Percentiles rank a stretch among this genome's conserved stretches.
These are phyloP conservation scores for Clausena lansium DNA, from an alignment of 345 rosid genomes.

Conservation along the genomic window DNA sequence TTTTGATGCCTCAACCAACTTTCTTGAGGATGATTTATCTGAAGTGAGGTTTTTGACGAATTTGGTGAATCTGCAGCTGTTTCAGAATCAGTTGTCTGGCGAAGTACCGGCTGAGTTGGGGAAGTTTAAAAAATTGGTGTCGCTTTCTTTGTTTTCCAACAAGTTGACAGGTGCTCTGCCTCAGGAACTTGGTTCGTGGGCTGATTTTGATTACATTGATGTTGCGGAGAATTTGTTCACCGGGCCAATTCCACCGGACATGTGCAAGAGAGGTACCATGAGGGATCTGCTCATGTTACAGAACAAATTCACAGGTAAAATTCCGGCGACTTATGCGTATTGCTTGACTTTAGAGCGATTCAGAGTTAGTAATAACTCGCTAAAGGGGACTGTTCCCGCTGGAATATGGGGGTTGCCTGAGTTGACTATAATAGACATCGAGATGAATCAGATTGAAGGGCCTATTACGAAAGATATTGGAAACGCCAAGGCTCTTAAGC, in stretches of 20 bases:
- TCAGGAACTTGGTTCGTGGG: constrained; percentile 61
- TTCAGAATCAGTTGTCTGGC: constrained; percentile 55
- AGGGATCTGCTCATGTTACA: constrained; percentile 58
- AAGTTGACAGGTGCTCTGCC: constrained; percentile 71
- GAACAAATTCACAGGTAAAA: constrained; percentile 70
- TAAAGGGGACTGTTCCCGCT: constrained; percentile 65
- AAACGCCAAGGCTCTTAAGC: constrained; percentile 49
- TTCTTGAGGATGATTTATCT: constrained; percentile 59
- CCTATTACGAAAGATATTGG: constrained; percentile 51
- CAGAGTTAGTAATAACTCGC: constrained; percentile 65
- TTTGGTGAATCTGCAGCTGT: constrained; percentile 60
- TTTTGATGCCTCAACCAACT: constrained; percentile 62
- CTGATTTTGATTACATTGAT: constrained; percentile 71
- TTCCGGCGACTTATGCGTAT: constrained; percentile 61
- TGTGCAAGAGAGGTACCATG: constrained; percentile 87
- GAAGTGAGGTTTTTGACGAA: constrained; percentile 54
- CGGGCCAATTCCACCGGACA: constrained; percentile 79
- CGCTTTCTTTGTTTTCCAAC: constrained; percentile 70
- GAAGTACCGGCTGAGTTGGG: constrained; percentile 77
- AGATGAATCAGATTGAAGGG: constrained; percentile 58
- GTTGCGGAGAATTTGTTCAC: constrained; percentile 72
- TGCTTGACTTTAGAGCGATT: constrained; percentile 61
- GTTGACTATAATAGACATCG: constrained; percentile 62
- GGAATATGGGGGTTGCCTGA: constrained; percentile 85
- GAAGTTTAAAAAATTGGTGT: constrained; percentile 51